Evolutionary conservation across 2,329 filamentous ascomycete genomes (phyloP), one percentile per base, ranked within the genome.

Genomic region (Fusarium acutatum): DNA sequence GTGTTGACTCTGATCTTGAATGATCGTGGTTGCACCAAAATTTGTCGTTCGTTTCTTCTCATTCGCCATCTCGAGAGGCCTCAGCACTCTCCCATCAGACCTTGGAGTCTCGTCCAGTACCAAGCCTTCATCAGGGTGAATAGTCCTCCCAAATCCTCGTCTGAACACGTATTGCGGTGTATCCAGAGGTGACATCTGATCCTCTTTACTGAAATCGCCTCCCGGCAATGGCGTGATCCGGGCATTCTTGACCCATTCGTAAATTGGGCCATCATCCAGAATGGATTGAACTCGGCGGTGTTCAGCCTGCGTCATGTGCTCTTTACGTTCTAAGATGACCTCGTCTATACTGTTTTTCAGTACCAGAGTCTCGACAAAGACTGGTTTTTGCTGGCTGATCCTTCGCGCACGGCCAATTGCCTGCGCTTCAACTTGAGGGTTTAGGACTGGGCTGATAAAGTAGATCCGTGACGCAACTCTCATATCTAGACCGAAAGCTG

Each of bases 351-450:
- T 97, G 64, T 90, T 91, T 60, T 88, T 89, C 11, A 98, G 84
- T 2, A 98, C 92, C 4, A 98, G 84, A 0, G 95, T 98, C 83
- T 98, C 94, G 0, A 97, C 95, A 14, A 90, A 90, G 0, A 98
- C 95, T 0, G 91, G 89, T 67, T 89, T 91, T 60, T 85, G 91
- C 80, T 98, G 95, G 17, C 94, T 95, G 75, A 98, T 97, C 18
- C 96, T 89, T 74, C 97, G 93, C 0, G 93, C 94, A 79, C 96
- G 91, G 68, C 97, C 97, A 71, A 98, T 94, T 0, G 96, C 96
- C 81, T 98, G 96, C 4, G 93, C 94, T 80, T 97, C 94, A 2
- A 97, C 88, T 72, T 93, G 90, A 0, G 94, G 94, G 59, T 95
- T 93, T 80, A 96, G 92, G 18, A 97, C 94, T 0, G 96, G 95